Base-by-base conservation (phyloP, 2,329 filamentous ascomycete species). In the Fusarium goolgardi region DNA sequence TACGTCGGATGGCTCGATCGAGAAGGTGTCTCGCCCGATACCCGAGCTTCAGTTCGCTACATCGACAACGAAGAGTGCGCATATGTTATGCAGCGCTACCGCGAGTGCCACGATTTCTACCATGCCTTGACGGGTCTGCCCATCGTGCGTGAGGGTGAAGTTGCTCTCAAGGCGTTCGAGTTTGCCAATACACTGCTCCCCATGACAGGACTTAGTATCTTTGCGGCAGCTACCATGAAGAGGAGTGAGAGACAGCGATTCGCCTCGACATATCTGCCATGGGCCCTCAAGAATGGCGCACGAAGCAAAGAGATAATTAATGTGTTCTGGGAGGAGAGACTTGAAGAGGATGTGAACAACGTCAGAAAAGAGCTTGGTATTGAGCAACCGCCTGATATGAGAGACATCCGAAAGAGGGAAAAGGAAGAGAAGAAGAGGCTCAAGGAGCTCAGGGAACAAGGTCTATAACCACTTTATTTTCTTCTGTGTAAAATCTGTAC, bases 81-180 rank as follows among this genome's bases (percentile, higher is more conserved):
- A 35, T 99, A 98, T 81, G 96, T 98, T 20, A 96, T 99, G 92
- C 96, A 98, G 83, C 89, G 96, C 55, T 99, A 99, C 80, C 90
- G 96, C 65, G 96, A 99, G 80, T 97, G 92, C 71, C 96, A 99
- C 79, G 96, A 99, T 78, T 97, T 99, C 80, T 97, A 96, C 81
- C 96, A 99, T 79, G 95, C 96, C 0, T 84, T 99, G 53, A 97
- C 94, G 1, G 95, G 95, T 0, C 81, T 99, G 47, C 96, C 96
- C 0, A 88, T 96, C 41, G 91, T 97, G 67, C 87, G 94, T n/a
- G 96, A 99, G 82, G 96, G 96, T 27, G 96, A 99, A 83, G 87
- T 99, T 15, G 96, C 95, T n/a, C 86, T 99, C 71, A 99, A 99
- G 81, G 94, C 94, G 0, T 97, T 99, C 71, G 96, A 99, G 81